Evolutionary conservation across 106 monocot genomes (phyloP), one percentile per base, ranked within the genome.

Genomic region (Platanthera guangdongensis): DNA sequence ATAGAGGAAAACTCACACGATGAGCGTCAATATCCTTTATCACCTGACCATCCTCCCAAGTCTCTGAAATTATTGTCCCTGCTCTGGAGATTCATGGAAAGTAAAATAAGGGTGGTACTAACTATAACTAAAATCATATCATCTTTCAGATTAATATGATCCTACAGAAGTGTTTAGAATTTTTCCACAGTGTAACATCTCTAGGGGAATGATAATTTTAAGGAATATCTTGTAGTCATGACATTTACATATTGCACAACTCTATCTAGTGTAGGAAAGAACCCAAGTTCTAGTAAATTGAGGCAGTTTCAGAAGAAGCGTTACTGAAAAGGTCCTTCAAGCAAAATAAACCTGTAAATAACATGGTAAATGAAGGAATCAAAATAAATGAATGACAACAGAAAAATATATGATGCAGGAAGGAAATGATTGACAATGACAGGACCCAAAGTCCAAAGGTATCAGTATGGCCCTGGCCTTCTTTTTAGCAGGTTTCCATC

Each of bases 21-120:
- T 94, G 94, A 76, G 87, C 28, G 81, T 88, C 87, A 77, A 99
- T 84, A 80, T 99, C 97, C 78, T 99, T 99, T 72, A 94, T 76
- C 72, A 81, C 88, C 47, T 99, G 97, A 11, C 97, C 97, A 83
- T 99, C 97, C 77, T 99, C 97, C 97, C 97, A 99, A 62, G 86
- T 85, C 86, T 99, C 97, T 62, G 97, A 94, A 79, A 99, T 91
- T 19, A 99, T 53, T 46, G 97, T 99, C 74, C 97, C 97, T 77
- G 91, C 85, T 82, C 97, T 99, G 83, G 76, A 84, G 47, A 72
- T 64, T 52, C 51, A 77, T 46, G 18, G 14, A 71, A n/a, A 71
- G 15, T 6, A 71, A 6, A 30, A 69, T 9, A 70, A 57, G 45
- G 16, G n/a, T 14, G 46, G 48, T 19, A 19, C 54, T 4, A 51